Percentiles rank a stretch among this genome's conserved stretches.
phyloP scores from a whole-genome alignment of 2,329 filamentous ascomycete species.

The Penicillium expansum region DNA sequence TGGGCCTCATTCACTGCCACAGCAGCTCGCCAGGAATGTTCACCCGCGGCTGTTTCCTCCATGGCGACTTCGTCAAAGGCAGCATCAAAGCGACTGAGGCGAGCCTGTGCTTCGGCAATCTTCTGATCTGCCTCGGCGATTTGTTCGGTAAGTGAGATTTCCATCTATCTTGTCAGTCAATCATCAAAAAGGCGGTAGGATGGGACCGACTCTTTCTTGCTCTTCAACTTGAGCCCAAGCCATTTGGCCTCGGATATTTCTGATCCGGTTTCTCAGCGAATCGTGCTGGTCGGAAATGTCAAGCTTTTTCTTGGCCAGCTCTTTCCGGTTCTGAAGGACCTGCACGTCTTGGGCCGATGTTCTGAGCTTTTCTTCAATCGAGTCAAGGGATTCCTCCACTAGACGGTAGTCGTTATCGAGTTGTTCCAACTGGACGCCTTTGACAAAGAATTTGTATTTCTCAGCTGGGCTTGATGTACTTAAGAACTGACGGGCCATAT shows the following conservation, averaged over 20 bases:
- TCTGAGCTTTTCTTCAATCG: conserved; percentile 63
- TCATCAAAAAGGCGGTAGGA: background rate
- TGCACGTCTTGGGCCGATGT: conserved; percentile 63
- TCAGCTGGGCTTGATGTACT: conserved; percentile 76
- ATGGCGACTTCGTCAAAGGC: conserved; percentile 46
- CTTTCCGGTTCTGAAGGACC: conserved; percentile 55
- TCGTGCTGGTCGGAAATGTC: conserved; percentile 65
- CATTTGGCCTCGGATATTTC: conserved; percentile 62
- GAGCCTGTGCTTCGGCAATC: conserved; percentile 48
- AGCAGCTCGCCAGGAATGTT: conserved; percentile 46
- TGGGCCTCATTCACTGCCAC: conserved; percentile 45
- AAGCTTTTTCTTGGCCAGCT: conserved; percentile 63
- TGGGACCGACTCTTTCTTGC: conserved; percentile 56
- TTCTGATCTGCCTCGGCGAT: conserved; percentile 43
- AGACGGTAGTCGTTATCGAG: conserved; percentile 88
- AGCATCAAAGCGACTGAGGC: conserved; percentile 46
- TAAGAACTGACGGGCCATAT: conserved; percentile 89
- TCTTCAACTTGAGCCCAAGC: conserved; percentile 87
- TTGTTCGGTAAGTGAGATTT: conserved; percentile 37
- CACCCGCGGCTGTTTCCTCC: conserved; percentile 41
- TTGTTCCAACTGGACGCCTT: conserved; percentile 89
- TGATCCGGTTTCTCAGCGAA: conserved; percentile 60
- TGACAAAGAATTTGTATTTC: conserved; percentile 96
- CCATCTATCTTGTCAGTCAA: conserved; percentile 26
- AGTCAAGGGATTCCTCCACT: conserved; percentile 74